Evolutionary conservation across 805 yeast genomes (phyloP).

Genomic region (Saccharomycopsis microspora): DNA sequence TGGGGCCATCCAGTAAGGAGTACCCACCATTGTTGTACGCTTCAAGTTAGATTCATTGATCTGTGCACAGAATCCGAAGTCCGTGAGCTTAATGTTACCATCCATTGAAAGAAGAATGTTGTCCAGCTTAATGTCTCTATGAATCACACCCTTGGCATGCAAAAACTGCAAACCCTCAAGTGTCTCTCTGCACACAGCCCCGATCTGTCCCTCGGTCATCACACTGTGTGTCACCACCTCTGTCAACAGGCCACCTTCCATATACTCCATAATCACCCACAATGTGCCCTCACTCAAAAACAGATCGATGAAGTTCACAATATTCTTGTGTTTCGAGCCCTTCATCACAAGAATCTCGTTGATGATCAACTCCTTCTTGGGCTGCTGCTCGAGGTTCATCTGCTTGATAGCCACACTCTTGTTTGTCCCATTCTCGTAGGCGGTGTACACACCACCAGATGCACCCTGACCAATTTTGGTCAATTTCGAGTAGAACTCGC

Average conservation of each 20-base stretch:
- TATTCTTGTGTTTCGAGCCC: slow-evolving; percentile 79
- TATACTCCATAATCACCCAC: slow-evolving; percentile 98
- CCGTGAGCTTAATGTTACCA: slow-evolving; percentile 91
- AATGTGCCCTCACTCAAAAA: slow-evolving; percentile 66
- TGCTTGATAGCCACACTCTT: slow-evolving; percentile 86
- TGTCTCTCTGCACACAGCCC: slow-evolving; percentile 89
- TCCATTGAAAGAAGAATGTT: slow-evolving; percentile 72
- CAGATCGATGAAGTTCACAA: slow-evolving; percentile 88
- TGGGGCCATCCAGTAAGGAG: slow-evolving; percentile 99
- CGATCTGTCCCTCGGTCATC: slow-evolving; percentile 90
- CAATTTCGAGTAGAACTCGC: slow-evolving; percentile 50
- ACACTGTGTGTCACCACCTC: slow-evolving; percentile 86
- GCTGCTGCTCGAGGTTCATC: slow-evolving; percentile 90
- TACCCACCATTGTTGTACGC: slow-evolving; percentile 97
- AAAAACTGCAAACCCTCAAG: slow-evolving; percentile 75
- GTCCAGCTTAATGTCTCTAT: slow-evolving; percentile 93
- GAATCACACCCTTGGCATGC: slow-evolving; percentile 88
- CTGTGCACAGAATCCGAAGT: slow-evolving; percentile 95
- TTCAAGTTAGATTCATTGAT: slow-evolving; percentile 69
- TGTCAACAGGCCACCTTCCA: slow-evolving; percentile 97
- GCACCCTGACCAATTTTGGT: slow-evolving; percentile 97
- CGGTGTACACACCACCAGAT: slow-evolving; percentile 92
- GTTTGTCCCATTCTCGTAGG: slow-evolving; percentile 46
- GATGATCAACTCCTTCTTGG: slow-evolving; percentile 87
- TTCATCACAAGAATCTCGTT: slow-evolving; percentile 95